Base-by-base conservation (phyloP, 2,329 filamentous ascomycete genomes). In the Falciphora oryzae region DNA sequence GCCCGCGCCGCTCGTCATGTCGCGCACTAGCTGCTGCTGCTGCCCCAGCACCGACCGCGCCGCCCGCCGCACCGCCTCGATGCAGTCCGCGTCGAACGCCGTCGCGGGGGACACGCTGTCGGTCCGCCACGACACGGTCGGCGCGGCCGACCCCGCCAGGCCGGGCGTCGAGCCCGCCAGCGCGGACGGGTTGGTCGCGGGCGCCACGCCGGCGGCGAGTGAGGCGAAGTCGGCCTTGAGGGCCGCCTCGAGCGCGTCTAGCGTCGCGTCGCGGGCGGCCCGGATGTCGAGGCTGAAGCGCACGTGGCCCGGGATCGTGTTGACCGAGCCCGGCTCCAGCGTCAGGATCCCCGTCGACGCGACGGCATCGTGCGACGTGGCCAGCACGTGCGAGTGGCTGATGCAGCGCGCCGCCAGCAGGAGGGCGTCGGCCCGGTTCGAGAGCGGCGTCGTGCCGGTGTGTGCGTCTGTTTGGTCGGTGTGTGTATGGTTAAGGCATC, bases 241-340 rank as follows among this genome's bases (percentile, higher is more conserved):
- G 59, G 81, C 78, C 7, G 78, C 73, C 70, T 89, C 87, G 58
- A 90, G 80, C n/a, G 76, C 75, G 4, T 81, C 77, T 1, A 91
- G 81, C 3, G 80, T 81, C 29, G 77, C 76, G 70, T 89, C 84
- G 44, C 81, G 78, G 6, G 79, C 81, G 0, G 84, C 81, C 38
- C 89, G 85, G 63, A 92, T 84, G 70, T 92, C 89, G 6, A 92
- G 81, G 35, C 81, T 86, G 74, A 92, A 90, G 59, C 80, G 80
- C 7, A 92, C 90, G 35, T 78, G 75, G 0, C 88, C 88, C 0
- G 90, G 88, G 0, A 92, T 87, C 0, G 90, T 93, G 74, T 93
- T 92, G 22, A 89, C 89, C 66, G 83, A 88, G 5, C 89, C 88
- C 0, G 89, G 89, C 60, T 81, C 83, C 10, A 88, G 78, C 16